A percentile compares a stretch with the other conserved stretches of the same genome.
Conservation (phyloP, 2,329 filamentous ascomycete genomes). For the Taxawa tesnikishii region DNA sequence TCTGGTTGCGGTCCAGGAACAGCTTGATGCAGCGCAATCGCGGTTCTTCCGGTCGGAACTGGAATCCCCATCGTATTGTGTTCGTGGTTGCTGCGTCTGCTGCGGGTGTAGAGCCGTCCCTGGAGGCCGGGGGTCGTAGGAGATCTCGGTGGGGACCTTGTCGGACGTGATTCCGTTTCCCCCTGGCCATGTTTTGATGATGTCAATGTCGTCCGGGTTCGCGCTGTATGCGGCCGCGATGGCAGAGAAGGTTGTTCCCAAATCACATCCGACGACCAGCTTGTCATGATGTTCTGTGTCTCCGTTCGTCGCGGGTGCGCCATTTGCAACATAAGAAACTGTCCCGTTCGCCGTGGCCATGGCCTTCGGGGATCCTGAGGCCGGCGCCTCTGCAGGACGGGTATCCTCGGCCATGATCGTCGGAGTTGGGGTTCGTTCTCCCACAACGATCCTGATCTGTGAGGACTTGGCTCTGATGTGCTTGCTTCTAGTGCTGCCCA, state of each 20-base stretch:
- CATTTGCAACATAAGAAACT: neutral
- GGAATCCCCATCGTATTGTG: constrained; percentile 84
- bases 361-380: neutral
- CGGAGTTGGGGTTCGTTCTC: too few species aligned
- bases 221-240: constrained; percentile 51
- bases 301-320: neutral
- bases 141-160: constrained; percentile 75
- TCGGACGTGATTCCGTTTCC: constrained; percentile 78
- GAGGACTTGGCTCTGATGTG: neutral
- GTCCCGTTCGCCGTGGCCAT: neutral
- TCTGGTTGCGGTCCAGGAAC: constrained; percentile 70
- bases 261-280: constrained; percentile 60
- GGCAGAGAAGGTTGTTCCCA: constrained; percentile 62
- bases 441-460: neutral
- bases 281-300: neutral
- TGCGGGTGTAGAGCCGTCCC: neutral
- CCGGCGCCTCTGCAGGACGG: neutral
- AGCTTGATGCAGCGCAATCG: constrained; percentile 74
- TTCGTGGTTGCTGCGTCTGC: constrained; percentile 2
- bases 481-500: neutral
- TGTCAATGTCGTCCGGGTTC: constrained; percentile 68
- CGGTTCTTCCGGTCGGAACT: constrained; percentile 67
- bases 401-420: neutral
- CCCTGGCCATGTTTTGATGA: constrained; percentile 76
- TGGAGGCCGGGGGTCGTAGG: constrained; percentile 25